Evolutionary conservation across 1,284 basidiomycete genomes (phyloP), one percentile per base, ranked within the genome.

Genomic region (Malassezia obtusa): DNA sequence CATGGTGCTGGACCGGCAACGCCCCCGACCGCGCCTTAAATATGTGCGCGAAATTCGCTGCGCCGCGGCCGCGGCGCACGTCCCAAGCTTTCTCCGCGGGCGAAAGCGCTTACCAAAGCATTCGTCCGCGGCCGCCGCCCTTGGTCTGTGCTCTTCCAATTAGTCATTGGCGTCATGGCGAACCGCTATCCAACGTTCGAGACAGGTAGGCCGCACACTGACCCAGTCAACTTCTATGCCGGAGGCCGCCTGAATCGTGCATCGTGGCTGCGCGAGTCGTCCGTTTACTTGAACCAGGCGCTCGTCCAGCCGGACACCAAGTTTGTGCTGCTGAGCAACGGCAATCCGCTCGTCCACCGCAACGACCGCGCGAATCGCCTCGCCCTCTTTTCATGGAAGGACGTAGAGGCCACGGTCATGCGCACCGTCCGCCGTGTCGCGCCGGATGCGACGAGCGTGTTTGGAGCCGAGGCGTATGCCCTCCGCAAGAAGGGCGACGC

Each of bases 271-370:
- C 61, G 73, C 7, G 66, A 64, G 19, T 63, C 64, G 43, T 47
- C 60, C 26, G 57, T 54, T 9, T 77, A 75, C 58, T 61, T 77
- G 50, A 67, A 75, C 39, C 61, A 61, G 3, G 69, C 74, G 9
- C 59, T 74, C 19, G 51, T 50, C 4, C 67, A 65, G 17, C 50
- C 65, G 17, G 52, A 62, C 4, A 63, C 75, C 3, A 58, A 61
- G 8, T 75, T 76, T 45, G 46, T 77, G 36, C 40, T 74, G 4
- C 57, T 75, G 47, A 64, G 72, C 50, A 33, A 60, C 39, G 64
- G 71, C 37, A 64, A 71, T 35, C 74, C 75, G 8, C 65, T 76
- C 32, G 58, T 65, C 31, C 63, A 66, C 45, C 45, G 38, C 33
- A 14, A 25, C 31, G 39, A 17, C 24, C 9, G 28, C 4, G 30